Evolutionary conservation across 2,329 filamentous ascomycete genomes (phyloP).

Genomic region (Botrytis pseudocinerea): DNA sequence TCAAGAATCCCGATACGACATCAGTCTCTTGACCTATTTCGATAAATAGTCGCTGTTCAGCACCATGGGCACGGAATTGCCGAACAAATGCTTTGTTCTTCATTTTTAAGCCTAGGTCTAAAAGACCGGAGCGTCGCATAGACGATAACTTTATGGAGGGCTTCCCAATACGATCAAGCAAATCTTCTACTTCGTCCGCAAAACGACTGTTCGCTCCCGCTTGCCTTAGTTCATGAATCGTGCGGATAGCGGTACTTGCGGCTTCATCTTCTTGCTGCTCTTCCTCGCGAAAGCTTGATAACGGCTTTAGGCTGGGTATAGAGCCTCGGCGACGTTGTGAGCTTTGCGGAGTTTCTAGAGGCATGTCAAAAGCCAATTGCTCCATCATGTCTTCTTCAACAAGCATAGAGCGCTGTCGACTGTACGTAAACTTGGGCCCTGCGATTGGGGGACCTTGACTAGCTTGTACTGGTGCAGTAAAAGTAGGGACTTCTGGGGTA

Average conservation of each 20-base stretch:
- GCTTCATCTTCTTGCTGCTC: constrained; percentile 36
- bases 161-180: constrained; percentile 59
- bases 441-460: constrained; percentile 37
- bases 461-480: constrained; percentile 23
- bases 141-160: constrained; percentile 51
- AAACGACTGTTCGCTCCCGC: constrained; percentile 67
- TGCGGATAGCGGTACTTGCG: constrained; percentile 51
- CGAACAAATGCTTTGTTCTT: constrained; percentile 62
- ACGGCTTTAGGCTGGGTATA: constrained; percentile 34
- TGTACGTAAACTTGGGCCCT: constrained; percentile 41
- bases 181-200: constrained; percentile 64
- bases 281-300: constrained; percentile 38
- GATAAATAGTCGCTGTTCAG: constrained; percentile 67
- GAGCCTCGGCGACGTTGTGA: constrained; percentile 34
- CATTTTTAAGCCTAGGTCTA: constrained; percentile 61
- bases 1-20: constrained; percentile 60
- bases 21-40: constrained; percentile 62
- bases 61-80: constrained; percentile 73
- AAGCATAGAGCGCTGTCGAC: constrained; percentile 41
- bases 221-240: constrained; percentile 65
- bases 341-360: constrained; percentile 28
- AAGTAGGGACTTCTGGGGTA: constrained; percentile 21
- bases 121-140: constrained; percentile 57
- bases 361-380: constrained; percentile 38
- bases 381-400: constrained; percentile 40